phyloP scores from a whole-genome alignment of 148 eudicot species.

The Vaccinium corymbosum region DNA sequence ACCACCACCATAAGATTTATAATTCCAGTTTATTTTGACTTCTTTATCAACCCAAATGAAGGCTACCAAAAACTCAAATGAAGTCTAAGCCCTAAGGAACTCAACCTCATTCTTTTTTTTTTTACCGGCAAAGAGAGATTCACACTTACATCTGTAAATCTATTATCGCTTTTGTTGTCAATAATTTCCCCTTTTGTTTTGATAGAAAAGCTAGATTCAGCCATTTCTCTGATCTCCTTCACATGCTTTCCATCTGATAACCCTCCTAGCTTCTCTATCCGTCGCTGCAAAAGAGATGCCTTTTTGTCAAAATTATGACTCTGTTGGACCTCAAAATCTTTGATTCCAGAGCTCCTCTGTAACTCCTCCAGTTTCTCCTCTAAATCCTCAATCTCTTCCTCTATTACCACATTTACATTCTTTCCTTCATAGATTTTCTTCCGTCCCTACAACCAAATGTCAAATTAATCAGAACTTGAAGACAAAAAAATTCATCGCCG shows the following conservation, averaged over 20 bases:
- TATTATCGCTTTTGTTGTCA: slow-evolving; percentile 22
- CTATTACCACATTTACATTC: slow-evolving; percentile 39
- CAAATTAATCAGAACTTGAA: not conserved
- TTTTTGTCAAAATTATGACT: slow-evolving; percentile 62
- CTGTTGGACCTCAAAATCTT: slow-evolving; percentile 31
- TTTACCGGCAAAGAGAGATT: not conserved
- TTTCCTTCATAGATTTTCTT: slow-evolving; percentile 66
- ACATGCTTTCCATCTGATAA: slow-evolving; percentile 21
- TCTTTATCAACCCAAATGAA: not conserved
- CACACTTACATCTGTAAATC: slow-evolving; percentile 56
- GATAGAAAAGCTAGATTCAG: slow-evolving; percentile 24
- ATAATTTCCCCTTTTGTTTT: slow-evolving; percentile 11
- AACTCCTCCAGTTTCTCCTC: slow-evolving; percentile 52
- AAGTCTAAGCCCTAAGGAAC: not conserved
- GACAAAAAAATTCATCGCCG: not conserved
- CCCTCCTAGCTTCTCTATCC: slow-evolving; percentile 48
- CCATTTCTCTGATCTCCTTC: slow-evolving; percentile 29
- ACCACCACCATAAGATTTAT: not conserved
- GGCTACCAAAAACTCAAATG: not conserved
- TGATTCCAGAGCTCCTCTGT: slow-evolving; percentile 35
- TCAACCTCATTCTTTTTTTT: not conserved
- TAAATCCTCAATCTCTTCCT: slow-evolving; percentile 67
- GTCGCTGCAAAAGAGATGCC: slow-evolving; percentile 49
- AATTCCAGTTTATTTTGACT: not conserved
- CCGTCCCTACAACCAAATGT: slow-evolving; percentile 52